phyloP scores from a whole-genome alignment of 345 rosid species.

The Hirschfeldia incana region DNA sequence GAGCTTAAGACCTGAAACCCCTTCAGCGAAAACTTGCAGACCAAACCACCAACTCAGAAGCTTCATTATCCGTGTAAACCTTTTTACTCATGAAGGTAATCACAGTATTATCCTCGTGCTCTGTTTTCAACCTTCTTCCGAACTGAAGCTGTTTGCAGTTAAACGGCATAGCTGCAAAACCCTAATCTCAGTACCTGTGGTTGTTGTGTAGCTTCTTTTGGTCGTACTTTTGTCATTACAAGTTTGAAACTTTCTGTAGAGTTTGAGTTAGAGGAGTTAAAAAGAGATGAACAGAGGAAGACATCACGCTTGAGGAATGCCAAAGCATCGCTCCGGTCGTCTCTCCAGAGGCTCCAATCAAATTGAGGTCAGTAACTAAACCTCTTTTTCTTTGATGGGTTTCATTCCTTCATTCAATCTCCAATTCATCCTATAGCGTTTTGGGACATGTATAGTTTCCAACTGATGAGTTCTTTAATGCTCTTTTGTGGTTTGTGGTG shows the following conservation, averaged over 20 bases:
- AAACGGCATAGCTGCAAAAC: constrained; percentile 27
- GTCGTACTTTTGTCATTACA: neutral
- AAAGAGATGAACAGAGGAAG: constrained; percentile 72
- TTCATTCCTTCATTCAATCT: neutral
- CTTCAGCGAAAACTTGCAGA: constrained; percentile 79
- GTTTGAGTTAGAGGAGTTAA: neutral
- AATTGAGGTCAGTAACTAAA: constrained; percentile 56
- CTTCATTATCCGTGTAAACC: constrained; percentile 30
- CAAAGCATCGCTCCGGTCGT: constrained; percentile 72
- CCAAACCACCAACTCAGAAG: constrained; percentile 42
- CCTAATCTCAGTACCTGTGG: constrained; percentile 24
- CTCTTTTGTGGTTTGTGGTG: neutral
- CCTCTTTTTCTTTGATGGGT: neutral
- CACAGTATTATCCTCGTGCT: too few species aligned
- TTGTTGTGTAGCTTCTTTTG: neutral
- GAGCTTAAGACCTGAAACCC: constrained; percentile 72
- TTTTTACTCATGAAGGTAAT: too few species aligned
- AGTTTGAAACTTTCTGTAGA: neutral
- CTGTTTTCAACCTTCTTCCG: neutral
- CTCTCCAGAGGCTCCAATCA: constrained; percentile 85
- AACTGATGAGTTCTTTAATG: neutral
- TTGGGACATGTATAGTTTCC: neutral
- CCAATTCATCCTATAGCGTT: neutral
- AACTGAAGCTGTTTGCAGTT: neutral
- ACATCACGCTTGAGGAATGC: constrained; percentile 45